Percentiles rank a stretch among this genome's conserved stretches.
Conservation (phyloP, 305 asterid species). For the Fraxinus floribunda region DNA sequence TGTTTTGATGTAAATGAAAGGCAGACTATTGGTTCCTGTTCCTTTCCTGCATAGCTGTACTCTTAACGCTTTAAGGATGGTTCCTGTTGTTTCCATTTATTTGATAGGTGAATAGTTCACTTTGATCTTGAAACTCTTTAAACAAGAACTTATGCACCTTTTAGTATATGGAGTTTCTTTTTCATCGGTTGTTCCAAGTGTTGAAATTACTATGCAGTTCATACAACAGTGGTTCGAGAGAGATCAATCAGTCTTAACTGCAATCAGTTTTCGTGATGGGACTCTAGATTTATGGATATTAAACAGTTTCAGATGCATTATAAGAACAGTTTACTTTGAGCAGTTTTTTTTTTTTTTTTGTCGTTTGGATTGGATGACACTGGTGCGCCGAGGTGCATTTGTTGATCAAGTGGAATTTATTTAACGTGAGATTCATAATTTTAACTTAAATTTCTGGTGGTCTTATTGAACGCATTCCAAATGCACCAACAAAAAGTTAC, state of each 20-base stretch:
- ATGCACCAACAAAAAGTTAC: neutral
- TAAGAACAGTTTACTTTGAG: neutral
- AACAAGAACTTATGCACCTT: neutral
- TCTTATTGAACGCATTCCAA: neutral
- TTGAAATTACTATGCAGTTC: neutral
- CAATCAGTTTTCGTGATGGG: neutral
- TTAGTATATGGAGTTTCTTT: neutral
- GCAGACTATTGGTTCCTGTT: neutral
- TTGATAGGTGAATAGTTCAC: neutral
- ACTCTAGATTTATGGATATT: neutral
- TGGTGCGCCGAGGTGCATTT: neutral
- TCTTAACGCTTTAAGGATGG: neutral
- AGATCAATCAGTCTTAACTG: neutral
- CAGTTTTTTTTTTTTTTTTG: neutral
- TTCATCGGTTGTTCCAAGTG: neutral
- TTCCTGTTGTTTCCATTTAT: neutral
- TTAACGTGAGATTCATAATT: neutral
- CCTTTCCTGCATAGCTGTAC: neutral
- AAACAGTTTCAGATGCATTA: neutral
- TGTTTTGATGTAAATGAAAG: conserved; percentile 17
- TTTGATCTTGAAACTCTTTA: neutral
- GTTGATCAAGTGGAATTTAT: neutral
- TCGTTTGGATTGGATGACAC: neutral
- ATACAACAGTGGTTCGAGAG: neutral
- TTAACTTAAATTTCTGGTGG: neutral